Evolutionary conservation across 768 basidiomycete genomes (phyloP).

Genomic region (Boletus pseudopeckii): DNA sequence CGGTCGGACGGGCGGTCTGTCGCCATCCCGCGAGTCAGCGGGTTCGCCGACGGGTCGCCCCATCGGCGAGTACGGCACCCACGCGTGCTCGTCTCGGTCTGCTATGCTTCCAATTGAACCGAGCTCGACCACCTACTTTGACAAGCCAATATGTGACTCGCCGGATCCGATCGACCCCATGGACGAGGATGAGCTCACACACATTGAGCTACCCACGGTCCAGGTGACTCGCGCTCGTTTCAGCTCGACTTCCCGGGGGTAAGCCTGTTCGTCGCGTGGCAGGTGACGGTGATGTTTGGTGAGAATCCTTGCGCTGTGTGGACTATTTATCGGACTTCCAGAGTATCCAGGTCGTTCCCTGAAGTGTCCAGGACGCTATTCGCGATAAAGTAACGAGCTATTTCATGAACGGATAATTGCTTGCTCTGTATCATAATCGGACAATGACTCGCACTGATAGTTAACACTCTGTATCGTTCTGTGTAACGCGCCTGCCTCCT

Average conservation of each 20-base stretch:
- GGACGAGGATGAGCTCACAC: not conserved
- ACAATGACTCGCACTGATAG: not conserved
- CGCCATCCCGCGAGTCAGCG: not conserved
- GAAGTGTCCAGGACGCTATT: not conserved
- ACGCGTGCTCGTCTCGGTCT: not conserved
- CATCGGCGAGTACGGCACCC: not conserved
- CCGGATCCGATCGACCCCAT: conserved; percentile 14
- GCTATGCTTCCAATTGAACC: not conserved
- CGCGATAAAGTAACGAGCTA: not conserved
- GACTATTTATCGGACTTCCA: not conserved
- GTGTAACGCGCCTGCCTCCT: not conserved
- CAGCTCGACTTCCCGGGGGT: not conserved
- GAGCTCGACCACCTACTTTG: conserved; percentile 2
- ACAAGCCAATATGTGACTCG: conserved; percentile 21
- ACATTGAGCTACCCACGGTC: not conserved
- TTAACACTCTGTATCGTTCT: conserved; percentile 1
- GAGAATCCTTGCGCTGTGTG: not conserved
- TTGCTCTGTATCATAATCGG: conserved; percentile 5
- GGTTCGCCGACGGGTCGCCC: not conserved
- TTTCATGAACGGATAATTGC: not conserved
- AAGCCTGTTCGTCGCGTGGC: not conserved
- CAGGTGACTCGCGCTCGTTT: not conserved
- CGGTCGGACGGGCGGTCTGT: not conserved
- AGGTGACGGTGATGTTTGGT: not conserved
- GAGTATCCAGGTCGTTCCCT: not conserved